Evolutionary conservation across 495 filamentous ascomycete species (phyloP).

Genomic region (Lindgomyces ingoldianus): DNA sequence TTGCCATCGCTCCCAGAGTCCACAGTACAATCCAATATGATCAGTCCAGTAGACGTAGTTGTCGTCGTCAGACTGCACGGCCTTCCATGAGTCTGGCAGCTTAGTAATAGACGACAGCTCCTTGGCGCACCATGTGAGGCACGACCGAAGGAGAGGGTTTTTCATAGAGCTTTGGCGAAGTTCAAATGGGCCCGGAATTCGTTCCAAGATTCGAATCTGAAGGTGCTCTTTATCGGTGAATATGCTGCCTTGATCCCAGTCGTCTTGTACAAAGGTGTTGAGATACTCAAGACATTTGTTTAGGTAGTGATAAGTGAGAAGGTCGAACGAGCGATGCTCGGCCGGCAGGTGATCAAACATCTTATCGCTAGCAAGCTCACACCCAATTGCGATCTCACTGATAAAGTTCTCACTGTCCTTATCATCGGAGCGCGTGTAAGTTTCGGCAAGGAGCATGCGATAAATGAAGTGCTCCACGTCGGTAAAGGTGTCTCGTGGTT

Average conservation of each 20-base stretch:
- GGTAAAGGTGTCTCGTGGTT: conserved; percentile 13
- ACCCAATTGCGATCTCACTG: conserved; percentile 21
- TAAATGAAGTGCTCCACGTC: conserved; percentile 24
- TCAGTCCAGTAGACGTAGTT: conserved; percentile 14
- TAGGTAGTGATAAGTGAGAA: conserved; percentile 31
- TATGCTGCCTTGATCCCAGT: conserved; percentile 5
- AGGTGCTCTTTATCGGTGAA: conserved; percentile 28
- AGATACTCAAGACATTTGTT: conserved; percentile 20
- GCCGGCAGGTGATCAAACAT: conserved; percentile 12
- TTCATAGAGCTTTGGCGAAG: conserved; percentile 11
- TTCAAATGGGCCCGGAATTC: conserved; percentile 22
- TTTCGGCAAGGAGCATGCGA: conserved; percentile 28
- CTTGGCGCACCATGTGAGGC: conserved; percentile 15
- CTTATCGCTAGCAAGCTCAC: conserved; percentile 20
- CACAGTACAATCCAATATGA: conserved; percentile 23
- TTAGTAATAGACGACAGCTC: neutral
- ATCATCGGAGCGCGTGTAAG: conserved; percentile 8
- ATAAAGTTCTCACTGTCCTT: conserved; percentile 7
- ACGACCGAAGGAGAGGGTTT: conserved; percentile 21
- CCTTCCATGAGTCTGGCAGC: conserved; percentile 6
- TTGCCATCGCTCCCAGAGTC: conserved; percentile 26
- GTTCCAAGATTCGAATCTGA: conserved; percentile 21
- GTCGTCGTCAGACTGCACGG: neutral
- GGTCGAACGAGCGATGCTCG: conserved; percentile 14
- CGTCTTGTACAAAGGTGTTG: conserved; percentile 19